A percentile compares a stretch with the other conserved stretches of the same genome.
These are phyloP conservation scores for Leersia perrieri DNA, from an alignment of 176 grass and related monocot species.

Conservation along the genomic window DNA sequence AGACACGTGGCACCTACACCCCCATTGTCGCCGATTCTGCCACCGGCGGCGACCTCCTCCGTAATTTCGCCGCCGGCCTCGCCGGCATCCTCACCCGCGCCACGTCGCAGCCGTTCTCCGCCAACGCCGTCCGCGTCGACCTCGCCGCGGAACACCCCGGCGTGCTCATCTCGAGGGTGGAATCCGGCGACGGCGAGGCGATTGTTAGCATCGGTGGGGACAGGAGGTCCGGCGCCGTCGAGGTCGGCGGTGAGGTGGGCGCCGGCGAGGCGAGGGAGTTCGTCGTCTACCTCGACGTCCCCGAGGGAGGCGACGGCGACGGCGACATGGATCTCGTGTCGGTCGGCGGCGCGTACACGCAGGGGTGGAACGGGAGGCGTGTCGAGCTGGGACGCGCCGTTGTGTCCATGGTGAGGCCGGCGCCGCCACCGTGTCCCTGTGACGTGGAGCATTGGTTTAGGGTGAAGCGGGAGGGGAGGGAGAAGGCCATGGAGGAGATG, in stretches of 20 bases:
- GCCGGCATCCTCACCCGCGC: not conserved
- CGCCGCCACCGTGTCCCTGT: no score
- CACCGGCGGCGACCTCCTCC: not conserved
- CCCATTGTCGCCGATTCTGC: not conserved
- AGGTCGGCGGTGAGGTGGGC: not conserved
- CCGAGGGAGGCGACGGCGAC: no score
- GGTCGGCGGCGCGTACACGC: not conserved
- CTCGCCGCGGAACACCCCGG: not conserved
- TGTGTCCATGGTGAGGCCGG: no score
- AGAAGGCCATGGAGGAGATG: not conserved
- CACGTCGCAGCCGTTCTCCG: not conserved
- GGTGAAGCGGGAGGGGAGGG: not conserved
- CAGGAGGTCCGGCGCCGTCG: not conserved
- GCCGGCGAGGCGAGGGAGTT: not conserved
- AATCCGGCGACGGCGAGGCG: not conserved
- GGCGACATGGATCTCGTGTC: not conserved
- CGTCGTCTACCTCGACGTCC: constrained; percentile 5
- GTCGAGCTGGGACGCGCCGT: not conserved
- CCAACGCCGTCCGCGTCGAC: not conserved
- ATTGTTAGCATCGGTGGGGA: not conserved
- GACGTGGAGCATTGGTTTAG: constrained; percentile 12
- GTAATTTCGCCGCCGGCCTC: not conserved
- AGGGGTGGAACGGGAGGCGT: not conserved
- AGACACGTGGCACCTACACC: not conserved
- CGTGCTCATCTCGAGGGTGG: not conserved